A percentile compares a stretch with the other conserved stretches of the same genome.
These are phyloP conservation scores for Stagonosporopsis rhizophila DNA, from an alignment of 2,329 filamentous ascomycete species.

Conservation along the genomic window DNA sequence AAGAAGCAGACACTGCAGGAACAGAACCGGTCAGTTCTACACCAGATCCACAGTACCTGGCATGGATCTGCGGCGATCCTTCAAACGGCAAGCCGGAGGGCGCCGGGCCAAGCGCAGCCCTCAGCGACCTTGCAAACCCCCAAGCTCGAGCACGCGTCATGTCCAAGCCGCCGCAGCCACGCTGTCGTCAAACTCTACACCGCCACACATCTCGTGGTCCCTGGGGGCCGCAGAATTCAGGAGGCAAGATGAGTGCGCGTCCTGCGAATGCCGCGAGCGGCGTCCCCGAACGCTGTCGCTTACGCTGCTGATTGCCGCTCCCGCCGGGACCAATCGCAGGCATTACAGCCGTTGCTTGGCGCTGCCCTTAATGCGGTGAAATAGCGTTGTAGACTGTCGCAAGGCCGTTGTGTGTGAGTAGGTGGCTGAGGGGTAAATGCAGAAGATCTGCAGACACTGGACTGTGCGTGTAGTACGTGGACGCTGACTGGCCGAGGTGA, in stretches of 20 bases:
- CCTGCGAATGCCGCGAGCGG: conserved; percentile 10
- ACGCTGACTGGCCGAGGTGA: conserved; percentile 6
- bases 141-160: conserved; percentile 2
- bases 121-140: background rate
- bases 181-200: conserved; percentile 5
- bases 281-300: conserved; percentile 13
- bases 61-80: conserved; percentile 27
- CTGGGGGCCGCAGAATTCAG: background rate
- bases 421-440: conserved; percentile 13
- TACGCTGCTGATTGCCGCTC: conserved; percentile 5
- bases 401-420: conserved; percentile 1
- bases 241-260: conserved; percentile 8
- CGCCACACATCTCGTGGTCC: conserved; percentile 8
- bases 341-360: conserved; percentile 10
- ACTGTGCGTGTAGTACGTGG: background rate
- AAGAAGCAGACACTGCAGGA: conserved; percentile 1
- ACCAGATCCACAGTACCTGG: conserved; percentile 26
- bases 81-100: conserved; percentile 19
- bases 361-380: conserved; percentile 2
- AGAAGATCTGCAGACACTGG: conserved; percentile 7
- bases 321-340: conserved; percentile 8
- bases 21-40: background rate
- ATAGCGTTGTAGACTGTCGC: background rate
- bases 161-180: conserved; percentile 3
- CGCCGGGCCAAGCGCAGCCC: conserved; percentile 6